These are phyloP conservation scores for Luzula sylvatica DNA, from an alignment of 176 grass and related monocot species.

Conservation along the genomic window DNA sequence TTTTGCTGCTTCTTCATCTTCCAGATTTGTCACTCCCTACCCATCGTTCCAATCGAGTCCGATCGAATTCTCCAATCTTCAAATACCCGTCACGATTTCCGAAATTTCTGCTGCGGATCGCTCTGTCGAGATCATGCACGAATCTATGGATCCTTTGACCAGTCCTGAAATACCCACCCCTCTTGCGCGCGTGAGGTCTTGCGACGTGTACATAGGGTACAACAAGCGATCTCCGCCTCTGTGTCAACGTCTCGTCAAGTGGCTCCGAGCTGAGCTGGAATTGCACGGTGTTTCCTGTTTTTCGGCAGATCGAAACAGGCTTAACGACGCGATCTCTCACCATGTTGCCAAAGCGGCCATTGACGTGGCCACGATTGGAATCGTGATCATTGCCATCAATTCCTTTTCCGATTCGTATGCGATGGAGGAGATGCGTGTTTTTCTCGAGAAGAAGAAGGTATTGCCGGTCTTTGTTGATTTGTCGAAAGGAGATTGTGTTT, in stretches of 20 bases:
- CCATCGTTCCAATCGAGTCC: not conserved
- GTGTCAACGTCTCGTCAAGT: conserved; percentile 25
- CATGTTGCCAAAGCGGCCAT: conserved; percentile 20
- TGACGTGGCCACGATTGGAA: conserved; percentile 18
- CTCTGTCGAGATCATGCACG: not conserved
- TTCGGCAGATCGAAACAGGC: conserved; percentile 9
- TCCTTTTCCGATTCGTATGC: conserved; percentile 31
- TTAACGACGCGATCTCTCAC: conserved; percentile 19
- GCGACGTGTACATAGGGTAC: conserved; percentile 43
- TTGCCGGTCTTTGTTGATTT: conserved; percentile 39
- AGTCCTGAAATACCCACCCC: not conserved
- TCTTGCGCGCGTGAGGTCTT: conserved; percentile 15
- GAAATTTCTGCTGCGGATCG: not conserved
- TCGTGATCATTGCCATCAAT: conserved; percentile 26
- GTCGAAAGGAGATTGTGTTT: conserved; percentile 15
- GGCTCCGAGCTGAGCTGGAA: conserved; percentile 55
- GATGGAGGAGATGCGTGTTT: conserved; percentile 44
- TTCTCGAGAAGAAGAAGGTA: conserved; percentile 20
- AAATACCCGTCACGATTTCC: not conserved
- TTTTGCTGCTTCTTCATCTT: conserved; percentile 1
- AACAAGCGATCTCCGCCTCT: not conserved
- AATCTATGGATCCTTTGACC: not conserved
- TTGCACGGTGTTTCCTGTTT: conserved; percentile 34
- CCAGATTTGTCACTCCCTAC: not conserved
- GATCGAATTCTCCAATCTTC: not conserved